Evolutionary conservation across 495 filamentous ascomycete genomes (phyloP).

Genomic region (Staphylotrichum tortipilum): DNA sequence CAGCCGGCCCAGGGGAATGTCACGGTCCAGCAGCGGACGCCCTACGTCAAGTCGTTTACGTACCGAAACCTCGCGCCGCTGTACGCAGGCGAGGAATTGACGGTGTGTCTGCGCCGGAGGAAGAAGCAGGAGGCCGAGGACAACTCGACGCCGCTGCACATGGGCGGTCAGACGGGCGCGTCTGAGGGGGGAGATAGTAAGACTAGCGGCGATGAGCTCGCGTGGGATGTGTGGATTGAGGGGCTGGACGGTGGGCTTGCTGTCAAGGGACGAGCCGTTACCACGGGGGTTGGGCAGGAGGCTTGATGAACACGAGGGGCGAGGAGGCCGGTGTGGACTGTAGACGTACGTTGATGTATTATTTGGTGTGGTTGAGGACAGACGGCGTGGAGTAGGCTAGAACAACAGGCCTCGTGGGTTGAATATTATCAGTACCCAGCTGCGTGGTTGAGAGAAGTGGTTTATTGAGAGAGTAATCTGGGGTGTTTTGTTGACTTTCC

Average conservation of each 20-base stretch:
- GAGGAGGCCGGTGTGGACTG: too few relatives aligned
- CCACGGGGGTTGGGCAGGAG: not conserved
- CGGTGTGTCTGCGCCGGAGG: slow-evolving; percentile 42
- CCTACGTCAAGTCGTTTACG: slow-evolving; percentile 45
- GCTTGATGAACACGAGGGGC: not conserved
- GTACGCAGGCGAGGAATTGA: slow-evolving; percentile 59
- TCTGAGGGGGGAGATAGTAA: too few relatives aligned
- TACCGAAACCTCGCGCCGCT: slow-evolving; percentile 81
- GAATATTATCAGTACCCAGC: too few relatives aligned
- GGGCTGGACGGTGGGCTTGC: slow-evolving; percentile 48
- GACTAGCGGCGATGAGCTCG: slow-evolving; percentile 11
- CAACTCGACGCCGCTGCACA: too few relatives aligned
- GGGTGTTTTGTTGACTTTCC: too few relatives aligned
- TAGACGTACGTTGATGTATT: too few relatives aligned
- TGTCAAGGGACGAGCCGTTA: slow-evolving; percentile 42
- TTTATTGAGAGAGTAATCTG: too few relatives aligned
- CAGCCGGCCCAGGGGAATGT: slow-evolving; percentile 1
- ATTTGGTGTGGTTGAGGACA: too few relatives aligned
- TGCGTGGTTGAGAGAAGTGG: too few relatives aligned
- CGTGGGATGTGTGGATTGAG: slow-evolving; percentile 63
- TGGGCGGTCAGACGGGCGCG: too few relatives aligned
- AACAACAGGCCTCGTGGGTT: too few relatives aligned
- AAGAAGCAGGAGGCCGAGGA: slow-evolving; percentile 2
- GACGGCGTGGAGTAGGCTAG: too few relatives aligned
- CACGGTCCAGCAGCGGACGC: slow-evolving; percentile 12